phyloP scores from a whole-genome alignment of 2,329 filamentous ascomycete genomes.

The Fusarium sp. region DNA sequence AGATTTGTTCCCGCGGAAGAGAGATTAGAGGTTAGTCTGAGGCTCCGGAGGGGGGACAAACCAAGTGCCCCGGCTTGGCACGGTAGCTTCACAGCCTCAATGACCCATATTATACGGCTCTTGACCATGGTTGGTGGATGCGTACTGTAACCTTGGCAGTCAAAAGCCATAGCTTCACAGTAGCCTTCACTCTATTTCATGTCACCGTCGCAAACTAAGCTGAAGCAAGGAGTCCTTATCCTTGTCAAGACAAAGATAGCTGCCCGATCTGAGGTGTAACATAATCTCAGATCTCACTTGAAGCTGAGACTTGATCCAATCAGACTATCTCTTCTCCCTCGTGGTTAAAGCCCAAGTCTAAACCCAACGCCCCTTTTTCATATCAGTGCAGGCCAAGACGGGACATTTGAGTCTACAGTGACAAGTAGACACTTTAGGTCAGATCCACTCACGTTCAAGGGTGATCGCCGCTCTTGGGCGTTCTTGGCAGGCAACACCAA shows the following conservation, averaged over 20 bases:
- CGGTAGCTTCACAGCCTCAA: conserved; percentile 32
- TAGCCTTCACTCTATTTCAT: not conserved
- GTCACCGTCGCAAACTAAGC: conserved; percentile 16
- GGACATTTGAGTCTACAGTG: conserved; percentile 8
- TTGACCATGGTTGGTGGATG: not conserved
- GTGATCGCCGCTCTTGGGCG: conserved; percentile 40
- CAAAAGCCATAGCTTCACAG: not conserved
- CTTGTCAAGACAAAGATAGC: conserved; percentile 16
- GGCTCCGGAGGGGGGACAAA: conserved; percentile 7
- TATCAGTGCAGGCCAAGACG: not conserved
- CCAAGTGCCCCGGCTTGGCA: conserved; percentile 38
- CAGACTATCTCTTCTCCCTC: conserved; percentile 14
- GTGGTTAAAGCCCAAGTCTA: conserved; percentile 24
- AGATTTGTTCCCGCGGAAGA: not conserved
- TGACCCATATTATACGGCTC: not conserved
- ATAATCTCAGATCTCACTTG: conserved; percentile 31
- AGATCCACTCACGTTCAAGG: conserved; percentile 32
- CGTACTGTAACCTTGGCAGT: not conserved
- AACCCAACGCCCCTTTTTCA: conserved; percentile 27
- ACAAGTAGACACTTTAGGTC: conserved; percentile 3
- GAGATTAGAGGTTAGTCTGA: conserved; percentile 4
- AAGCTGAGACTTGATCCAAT: conserved; percentile 22
- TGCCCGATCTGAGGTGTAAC: conserved; percentile 47
- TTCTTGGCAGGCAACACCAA: conserved; percentile 43
- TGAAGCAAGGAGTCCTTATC: conserved; percentile 7